Evolutionary conservation across 1,284 basidiomycete species (phyloP).

Genomic region (Melampsora abietis-canadensis): DNA sequence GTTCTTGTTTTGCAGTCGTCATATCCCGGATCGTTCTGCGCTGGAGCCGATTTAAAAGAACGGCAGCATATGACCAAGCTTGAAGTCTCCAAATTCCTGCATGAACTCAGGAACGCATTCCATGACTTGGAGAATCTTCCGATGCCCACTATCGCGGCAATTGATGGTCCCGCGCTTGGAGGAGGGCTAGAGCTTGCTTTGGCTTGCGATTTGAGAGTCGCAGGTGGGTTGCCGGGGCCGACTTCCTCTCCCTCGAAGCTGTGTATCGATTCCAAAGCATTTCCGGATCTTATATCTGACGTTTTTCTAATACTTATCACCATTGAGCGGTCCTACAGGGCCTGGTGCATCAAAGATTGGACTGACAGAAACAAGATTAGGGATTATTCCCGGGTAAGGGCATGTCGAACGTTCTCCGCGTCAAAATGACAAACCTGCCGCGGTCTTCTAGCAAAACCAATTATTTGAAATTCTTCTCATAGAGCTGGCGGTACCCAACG

Average conservation of each 20-base stretch:
- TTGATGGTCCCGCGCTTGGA: slow-evolving; percentile 87
- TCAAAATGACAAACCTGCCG: not conserved
- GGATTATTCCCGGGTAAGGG: slow-evolving; percentile 76
- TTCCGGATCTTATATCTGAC: not conserved
- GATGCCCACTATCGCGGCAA: slow-evolving; percentile 83
- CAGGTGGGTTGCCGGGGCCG: slow-evolving; percentile 59
- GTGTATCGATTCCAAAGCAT: not conserved
- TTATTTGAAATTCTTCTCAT: not conserved
- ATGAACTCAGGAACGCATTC: slow-evolving; percentile 69
- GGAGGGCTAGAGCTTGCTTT: slow-evolving; percentile 83
- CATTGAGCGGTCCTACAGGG: slow-evolving; percentile 55
- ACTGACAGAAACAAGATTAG: slow-evolving; percentile 75
- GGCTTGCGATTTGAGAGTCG: slow-evolving; percentile 82
- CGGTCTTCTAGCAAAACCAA: not conserved
- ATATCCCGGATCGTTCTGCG: slow-evolving; percentile 74
- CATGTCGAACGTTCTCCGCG: not conserved
- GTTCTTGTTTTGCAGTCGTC: slow-evolving; percentile 75
- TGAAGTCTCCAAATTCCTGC: slow-evolving; percentile 75
- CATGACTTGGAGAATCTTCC: slow-evolving; percentile 72
- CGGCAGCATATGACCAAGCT: slow-evolving; percentile 71
- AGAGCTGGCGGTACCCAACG: slow-evolving; percentile 86
- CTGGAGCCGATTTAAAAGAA: slow-evolving; percentile 85
- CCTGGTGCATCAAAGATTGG: slow-evolving; percentile 70
- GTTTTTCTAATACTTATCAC: not conserved
- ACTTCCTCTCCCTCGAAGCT: not conserved